Base-by-base conservation (phyloP, 202 grass and related monocot genomes). In the Panicum virgatum region DNA sequence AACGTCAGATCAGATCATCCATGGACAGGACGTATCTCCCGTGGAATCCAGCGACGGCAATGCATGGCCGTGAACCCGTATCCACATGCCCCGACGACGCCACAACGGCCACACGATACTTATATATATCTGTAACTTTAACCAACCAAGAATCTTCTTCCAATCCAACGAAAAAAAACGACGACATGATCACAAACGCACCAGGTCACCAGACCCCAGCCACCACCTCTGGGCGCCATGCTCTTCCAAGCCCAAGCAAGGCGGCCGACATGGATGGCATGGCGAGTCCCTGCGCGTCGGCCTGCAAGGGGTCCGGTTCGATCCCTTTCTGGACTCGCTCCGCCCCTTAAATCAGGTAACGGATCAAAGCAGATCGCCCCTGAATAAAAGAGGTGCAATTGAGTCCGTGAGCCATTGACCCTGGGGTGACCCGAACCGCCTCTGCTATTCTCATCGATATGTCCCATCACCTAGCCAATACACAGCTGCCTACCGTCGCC, bases 31-130 rank as follows among this genome's bases (percentile, higher is more conserved):
- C 63, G 63, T 62, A 48, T 20, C 52, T 9, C 9, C 75, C 53
- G 36, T 65, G 67, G 9, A 22, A 8, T 48, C 52, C 53, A 53
- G 62, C 51, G 48, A 54, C 9, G 25, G 77, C 40, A 39, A 27
- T 30, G 78, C 62, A 87, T 76, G 62, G 85, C 43, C 78, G 23
- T 82, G 78, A 82, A 76, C 36, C 19, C 12, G 73, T 45, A 40
- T 56, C 36, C 82, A 71, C 75, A 34, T 85, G 76, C 83, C 27
- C 34, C 45, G 50, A 16, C 53, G 60, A 29, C 27, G 22, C 56
- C 34, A 27, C 76, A 34, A 19, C 46, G n/a, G 2, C 48, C 67
- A 73, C 58, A 70, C 72, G 44, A 23, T 22, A 15, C 1, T 16
- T 32, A 39, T n/a, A n/a, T 11, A 5, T 7, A 42, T 1, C 2